Evolutionary conservation across 2,329 filamentous ascomycete genomes (phyloP).

Genomic region (Fusarium sp.): DNA sequence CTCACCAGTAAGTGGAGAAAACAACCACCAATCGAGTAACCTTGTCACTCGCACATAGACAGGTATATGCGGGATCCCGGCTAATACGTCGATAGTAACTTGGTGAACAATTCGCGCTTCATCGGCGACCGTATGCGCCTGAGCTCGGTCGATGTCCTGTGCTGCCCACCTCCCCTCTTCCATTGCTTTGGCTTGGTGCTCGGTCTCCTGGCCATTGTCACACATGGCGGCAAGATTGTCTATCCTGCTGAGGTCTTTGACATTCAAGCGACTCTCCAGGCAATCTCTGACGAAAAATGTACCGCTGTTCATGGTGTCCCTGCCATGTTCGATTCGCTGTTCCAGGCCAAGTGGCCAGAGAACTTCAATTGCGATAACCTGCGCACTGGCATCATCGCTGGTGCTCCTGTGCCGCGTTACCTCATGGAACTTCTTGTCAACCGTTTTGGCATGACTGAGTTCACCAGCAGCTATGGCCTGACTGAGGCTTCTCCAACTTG

Average conservation of each 20-base stretch:
- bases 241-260: slow-evolving; percentile 83
- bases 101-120: slow-evolving; percentile 76
- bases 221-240: slow-evolving; percentile 81
- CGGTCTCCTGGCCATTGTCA: slow-evolving; percentile 77
- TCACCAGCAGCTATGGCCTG: slow-evolving; percentile 77
- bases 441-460: slow-evolving; percentile 80
- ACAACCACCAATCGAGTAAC: background rate
- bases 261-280: slow-evolving; percentile 71
- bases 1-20: slow-evolving; percentile 68
- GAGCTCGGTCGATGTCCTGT: slow-evolving; percentile 74
- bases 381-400: slow-evolving; percentile 83
- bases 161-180: slow-evolving; percentile 86
- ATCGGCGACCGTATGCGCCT: slow-evolving; percentile 81
- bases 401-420: slow-evolving; percentile 79
- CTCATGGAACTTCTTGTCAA: slow-evolving; percentile 80
- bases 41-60: background rate
- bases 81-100: slow-evolving; percentile 56
- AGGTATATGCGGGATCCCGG: background rate
- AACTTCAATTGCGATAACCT: slow-evolving; percentile 64
- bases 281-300: slow-evolving; percentile 74
- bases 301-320: slow-evolving; percentile 86
- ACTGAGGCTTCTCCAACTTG: slow-evolving; percentile 85
- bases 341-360: slow-evolving; percentile 58
- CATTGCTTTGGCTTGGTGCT: slow-evolving; percentile 88
- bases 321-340: slow-evolving; percentile 82